Conservation (phyloP, 2,329 filamentous ascomycete species). For the Penicillium sp. region DNA sequence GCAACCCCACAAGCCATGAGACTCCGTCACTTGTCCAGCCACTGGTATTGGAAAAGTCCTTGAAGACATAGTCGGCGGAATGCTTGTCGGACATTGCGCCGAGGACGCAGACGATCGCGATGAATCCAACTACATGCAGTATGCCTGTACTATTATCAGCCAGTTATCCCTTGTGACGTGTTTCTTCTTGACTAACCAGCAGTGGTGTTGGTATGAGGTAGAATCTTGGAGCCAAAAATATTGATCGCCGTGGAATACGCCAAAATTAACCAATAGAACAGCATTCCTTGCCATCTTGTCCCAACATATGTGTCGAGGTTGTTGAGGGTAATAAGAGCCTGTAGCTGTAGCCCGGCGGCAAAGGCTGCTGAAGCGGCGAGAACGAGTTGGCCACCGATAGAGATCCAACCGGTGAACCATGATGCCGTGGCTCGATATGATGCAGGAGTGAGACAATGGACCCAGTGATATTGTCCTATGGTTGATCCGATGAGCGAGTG, state of each 20-base stretch:
- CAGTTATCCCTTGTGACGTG: no score
- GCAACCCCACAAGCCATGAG: slow-evolving; percentile 19
- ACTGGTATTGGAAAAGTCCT: slow-evolving; percentile 20
- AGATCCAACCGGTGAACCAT: slow-evolving; percentile 50
- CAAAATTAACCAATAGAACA: slow-evolving; percentile 46
- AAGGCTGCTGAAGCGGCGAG: slow-evolving; percentile 52
- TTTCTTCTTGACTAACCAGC: slow-evolving; percentile 10
- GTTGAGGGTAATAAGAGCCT: slow-evolving; percentile 48
- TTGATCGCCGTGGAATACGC: slow-evolving; percentile 40
- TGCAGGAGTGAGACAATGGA: slow-evolving; percentile 40
- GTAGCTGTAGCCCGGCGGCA: slow-evolving; percentile 46
- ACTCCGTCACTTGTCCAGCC: slow-evolving; percentile 21
- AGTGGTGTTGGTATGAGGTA: slow-evolving; percentile 24
- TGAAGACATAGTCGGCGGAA: slow-evolving; percentile 16
- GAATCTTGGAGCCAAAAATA: slow-evolving; percentile 38
- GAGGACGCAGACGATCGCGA: slow-evolving; percentile 13
- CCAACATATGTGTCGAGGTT: slow-evolving; percentile 39
- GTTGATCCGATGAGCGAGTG: background rate
- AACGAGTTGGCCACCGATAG: slow-evolving; percentile 49
- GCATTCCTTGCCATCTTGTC: slow-evolving; percentile 40
- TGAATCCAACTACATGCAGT: slow-evolving; percentile 17
- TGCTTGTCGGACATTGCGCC: slow-evolving; percentile 20
- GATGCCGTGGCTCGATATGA: slow-evolving; percentile 38
- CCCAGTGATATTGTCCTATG: slow-evolving; percentile 50
- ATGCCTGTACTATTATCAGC: slow-evolving; percentile 10